These are phyloP conservation scores for Crithidia brevicula DNA, from an alignment of 208 protist species.

Conservation along the genomic window DNA sequence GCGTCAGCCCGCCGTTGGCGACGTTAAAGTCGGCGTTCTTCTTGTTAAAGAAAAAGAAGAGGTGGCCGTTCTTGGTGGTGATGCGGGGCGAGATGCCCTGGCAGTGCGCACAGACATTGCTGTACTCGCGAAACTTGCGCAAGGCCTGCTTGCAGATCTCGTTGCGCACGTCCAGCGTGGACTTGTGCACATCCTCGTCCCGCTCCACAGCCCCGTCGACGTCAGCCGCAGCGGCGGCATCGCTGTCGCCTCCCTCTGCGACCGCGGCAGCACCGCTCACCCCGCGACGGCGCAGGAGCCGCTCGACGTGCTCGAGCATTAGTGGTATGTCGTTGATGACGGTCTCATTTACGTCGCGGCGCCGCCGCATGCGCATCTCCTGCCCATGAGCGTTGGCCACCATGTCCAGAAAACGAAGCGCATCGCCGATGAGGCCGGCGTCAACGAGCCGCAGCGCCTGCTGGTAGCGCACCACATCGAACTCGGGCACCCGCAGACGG, in stretches of 20 bases:
- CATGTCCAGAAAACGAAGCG: slow-evolving; percentile 78
- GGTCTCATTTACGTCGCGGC: slow-evolving; percentile 68
- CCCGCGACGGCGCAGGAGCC: slow-evolving; percentile 43
- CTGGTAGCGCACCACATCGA: slow-evolving; percentile 84
- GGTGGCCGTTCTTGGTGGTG: slow-evolving; percentile 74
- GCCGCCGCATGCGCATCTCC: slow-evolving; percentile 46
- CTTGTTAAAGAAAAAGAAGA: slow-evolving; percentile 88
- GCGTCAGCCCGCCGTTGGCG: slow-evolving; percentile 50
- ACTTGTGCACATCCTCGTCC: slow-evolving; percentile 29
- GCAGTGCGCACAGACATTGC: slow-evolving; percentile 78
- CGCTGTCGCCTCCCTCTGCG: background rate
- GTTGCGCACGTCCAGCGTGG: slow-evolving; percentile 73
- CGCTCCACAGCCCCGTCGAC: background rate
- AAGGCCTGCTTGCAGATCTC: slow-evolving; percentile 77
- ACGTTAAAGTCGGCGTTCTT: slow-evolving; percentile 66
- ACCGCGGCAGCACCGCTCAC: background rate
- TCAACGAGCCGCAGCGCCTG: slow-evolving; percentile 83
- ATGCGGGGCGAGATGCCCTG: slow-evolving; percentile 72
- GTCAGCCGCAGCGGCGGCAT: background rate
- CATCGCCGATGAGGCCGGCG: slow-evolving; percentile 72
- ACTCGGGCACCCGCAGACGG: slow-evolving; percentile 69
- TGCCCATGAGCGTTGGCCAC: slow-evolving; percentile 65
- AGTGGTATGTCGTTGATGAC: slow-evolving; percentile 66
- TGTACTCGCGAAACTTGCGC: slow-evolving; percentile 59
- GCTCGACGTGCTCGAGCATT: slow-evolving; percentile 67